Evolutionary conservation across 371 early-diverging fungal genomes (phyloP), one percentile per base, ranked within the genome.

Genomic region (Mortierella sp.): DNA sequence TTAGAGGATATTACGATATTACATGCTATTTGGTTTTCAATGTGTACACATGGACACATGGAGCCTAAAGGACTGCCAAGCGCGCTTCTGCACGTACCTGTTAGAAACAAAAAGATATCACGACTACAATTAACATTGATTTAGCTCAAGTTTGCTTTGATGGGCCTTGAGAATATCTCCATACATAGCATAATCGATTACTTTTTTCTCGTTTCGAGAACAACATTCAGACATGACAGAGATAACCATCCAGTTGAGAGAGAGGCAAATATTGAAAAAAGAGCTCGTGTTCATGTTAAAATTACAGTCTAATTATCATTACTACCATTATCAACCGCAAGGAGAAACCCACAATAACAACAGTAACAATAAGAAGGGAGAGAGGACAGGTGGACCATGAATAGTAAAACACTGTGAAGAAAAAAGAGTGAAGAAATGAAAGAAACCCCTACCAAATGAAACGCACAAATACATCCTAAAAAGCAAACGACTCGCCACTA

Each of bases 351-450:
- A 38, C n/a, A 24, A 73, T 22, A 58, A 70, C 60, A 70, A 70
- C 66, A 78, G 65, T 61, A 69, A 69, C 53, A 65, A 74, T 60
- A 61, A 60, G 65, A 65, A 70, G 62, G 63, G 67, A 72, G 40
- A 24, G 47, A 59, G 41, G 32, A 55, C 33, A 60, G n/a, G 55
- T 45, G 61, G 58, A 57, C 58, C 11, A 48, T 41, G 16, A 24
- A 45, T 33, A 40, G 32, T 15, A 32, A 64, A 52, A 16, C 9
- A 33, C 36, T 11, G 40, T 32, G 28, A 28, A 47, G 19, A 16
- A 65, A 65, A 21, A 63, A 69, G n/a, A 63, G 24, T 28, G 21
- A 58, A 65, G 52, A 19, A 50, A 61, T 15, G 40, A 24, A 50
- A 33, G n/a, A 28, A n/a, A 58, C 43, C 43, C 43, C 43, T 1